Evolutionary conservation across 2,329 filamentous ascomycete species (phyloP).

Genomic region (Cercospora sojina): DNA sequence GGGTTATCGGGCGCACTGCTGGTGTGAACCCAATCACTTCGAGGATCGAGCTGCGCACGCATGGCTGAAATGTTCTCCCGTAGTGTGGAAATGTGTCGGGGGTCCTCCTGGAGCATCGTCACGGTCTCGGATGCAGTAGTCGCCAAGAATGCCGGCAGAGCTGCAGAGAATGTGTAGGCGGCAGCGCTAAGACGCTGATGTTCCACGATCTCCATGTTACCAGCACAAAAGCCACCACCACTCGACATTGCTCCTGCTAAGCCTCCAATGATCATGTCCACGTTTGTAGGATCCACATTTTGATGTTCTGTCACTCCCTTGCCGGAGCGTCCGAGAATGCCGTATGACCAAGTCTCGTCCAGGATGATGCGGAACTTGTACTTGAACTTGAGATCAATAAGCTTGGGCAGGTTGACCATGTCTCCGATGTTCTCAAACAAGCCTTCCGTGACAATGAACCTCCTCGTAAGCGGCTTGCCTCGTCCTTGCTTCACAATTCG

Average conservation of each 20-base stretch:
- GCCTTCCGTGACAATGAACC: constrained; percentile 95
- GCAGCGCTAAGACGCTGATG: constrained; percentile 92
- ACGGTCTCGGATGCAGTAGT: constrained; percentile 95
- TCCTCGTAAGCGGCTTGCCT: constrained; percentile 81
- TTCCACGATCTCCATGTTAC: constrained; percentile 85
- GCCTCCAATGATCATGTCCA: constrained; percentile 97
- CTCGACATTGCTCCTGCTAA: constrained; percentile 86
- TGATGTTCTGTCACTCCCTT: constrained; percentile 93
- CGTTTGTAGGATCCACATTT: constrained; percentile 86
- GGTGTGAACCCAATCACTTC: constrained; percentile 88
- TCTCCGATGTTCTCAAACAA: constrained; percentile 90
- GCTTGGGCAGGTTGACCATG: constrained; percentile 76
- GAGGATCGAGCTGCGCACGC: constrained; percentile 82
- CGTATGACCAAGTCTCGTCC: constrained; percentile 97
- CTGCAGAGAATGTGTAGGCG: constrained; percentile 93
- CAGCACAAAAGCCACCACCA: constrained; percentile 94
- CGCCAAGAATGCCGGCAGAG: constrained; percentile 86
- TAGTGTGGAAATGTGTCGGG: constrained; percentile 74
- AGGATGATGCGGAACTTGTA: constrained; percentile 98
- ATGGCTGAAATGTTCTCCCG: constrained; percentile 85
- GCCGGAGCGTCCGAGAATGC: constrained; percentile 85
- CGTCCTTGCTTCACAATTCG: constrained; percentile 85
- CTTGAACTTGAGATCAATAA: constrained; percentile 89
- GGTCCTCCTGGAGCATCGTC: constrained; percentile 79
- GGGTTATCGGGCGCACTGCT: constrained; percentile 83